Evolutionary conservation across 2,329 filamentous ascomycete species (phyloP), one percentile per base, ranked within the genome.

Genomic region (Curvularia lunata): DNA sequence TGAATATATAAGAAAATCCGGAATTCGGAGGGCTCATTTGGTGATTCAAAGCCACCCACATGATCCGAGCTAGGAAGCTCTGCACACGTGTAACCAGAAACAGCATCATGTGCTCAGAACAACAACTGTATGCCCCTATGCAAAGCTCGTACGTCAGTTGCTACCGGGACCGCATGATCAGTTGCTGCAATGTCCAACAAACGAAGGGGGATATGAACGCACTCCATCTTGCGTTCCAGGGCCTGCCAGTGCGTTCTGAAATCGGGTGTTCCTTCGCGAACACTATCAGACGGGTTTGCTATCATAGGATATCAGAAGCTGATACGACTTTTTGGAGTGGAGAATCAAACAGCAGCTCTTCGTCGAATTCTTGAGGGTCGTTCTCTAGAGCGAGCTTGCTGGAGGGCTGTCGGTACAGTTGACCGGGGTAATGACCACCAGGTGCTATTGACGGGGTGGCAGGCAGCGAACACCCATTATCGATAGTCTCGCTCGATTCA

Each of bases 261-360:
- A 25, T 10, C 27, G 16, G 23, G 7, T 4, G 13, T 9, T 30
- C 8, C 13, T 42, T n/a, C 13, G 5, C 18, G 27, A 32, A 46
- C 16, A 40, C 9, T 3, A 34, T 25, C 43, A 27, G 34, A 32
- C 27, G 13, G 37, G 25, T 28, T 47, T 41, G 10, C 12, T 16
- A 3, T 43, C 23, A 12, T 10, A 13, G 12, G 4, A 18, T 30
- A 7, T 34, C 42, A 18, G 40, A 21, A 18, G 6, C 16, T n/a
- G 25, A 27, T 6, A 30, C 23, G 7, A 19, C 27, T 8, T 19
- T 5, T 43, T 13, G 2, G 42, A 23, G 18, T 25, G 37, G 21
- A 13, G 13, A 34, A 18, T 46, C 51, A 40, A 54, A 48, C 5
- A 58, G 37, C n/a, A 48, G 9, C 21, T 54, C 51, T 28, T 61